These are phyloP conservation scores for Hordeum vulgare DNA, from an alignment of 176 grass and related monocot species.

Conservation along the genomic window DNA sequence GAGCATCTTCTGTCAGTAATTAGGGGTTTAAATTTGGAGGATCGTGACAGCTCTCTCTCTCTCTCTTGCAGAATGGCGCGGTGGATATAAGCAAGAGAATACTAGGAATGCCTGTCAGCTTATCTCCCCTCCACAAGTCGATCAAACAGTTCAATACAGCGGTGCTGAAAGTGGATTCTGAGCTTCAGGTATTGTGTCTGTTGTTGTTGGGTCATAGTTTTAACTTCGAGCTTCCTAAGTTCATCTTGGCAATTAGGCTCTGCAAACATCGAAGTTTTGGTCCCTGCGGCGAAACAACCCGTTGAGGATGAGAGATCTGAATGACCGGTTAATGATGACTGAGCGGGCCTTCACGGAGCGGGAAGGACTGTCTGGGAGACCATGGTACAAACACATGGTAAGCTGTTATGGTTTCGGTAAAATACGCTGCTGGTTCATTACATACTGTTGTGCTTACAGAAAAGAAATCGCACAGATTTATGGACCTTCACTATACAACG, in stretches of 20 bases:
- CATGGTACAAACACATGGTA: constrained; percentile 98
- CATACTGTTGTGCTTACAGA: background rate
- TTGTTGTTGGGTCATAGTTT: background rate
- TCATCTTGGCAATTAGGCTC: constrained; percentile 28
- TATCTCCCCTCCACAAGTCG: constrained; percentile 65
- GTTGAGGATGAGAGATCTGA: constrained; percentile 62
- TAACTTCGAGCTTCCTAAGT: background rate
- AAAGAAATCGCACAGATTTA: constrained; percentile 50
- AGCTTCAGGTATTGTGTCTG: constrained; percentile 55
- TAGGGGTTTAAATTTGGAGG: constrained; percentile 1
- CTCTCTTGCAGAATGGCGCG: constrained; percentile 34
- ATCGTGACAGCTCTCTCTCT: background rate
- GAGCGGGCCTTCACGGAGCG: constrained; percentile 71
- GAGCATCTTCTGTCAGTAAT: background rate
- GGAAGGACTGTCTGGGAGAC: constrained; percentile 59
- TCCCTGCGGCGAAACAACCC: constrained; percentile 34
- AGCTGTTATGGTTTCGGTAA: background rate
- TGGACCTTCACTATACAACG: constrained; percentile 53
- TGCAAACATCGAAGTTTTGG: constrained; percentile 45
- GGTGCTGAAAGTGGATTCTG: constrained; percentile 52
- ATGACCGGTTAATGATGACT: constrained; percentile 79
- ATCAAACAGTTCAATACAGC: constrained; percentile 61
- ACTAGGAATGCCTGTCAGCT: constrained; percentile 42
- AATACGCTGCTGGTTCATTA: background rate
- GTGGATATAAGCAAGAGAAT: constrained; percentile 28